Conservation (phyloP, 176 grass and related monocot species). For the Paspalum notatum region DNA sequence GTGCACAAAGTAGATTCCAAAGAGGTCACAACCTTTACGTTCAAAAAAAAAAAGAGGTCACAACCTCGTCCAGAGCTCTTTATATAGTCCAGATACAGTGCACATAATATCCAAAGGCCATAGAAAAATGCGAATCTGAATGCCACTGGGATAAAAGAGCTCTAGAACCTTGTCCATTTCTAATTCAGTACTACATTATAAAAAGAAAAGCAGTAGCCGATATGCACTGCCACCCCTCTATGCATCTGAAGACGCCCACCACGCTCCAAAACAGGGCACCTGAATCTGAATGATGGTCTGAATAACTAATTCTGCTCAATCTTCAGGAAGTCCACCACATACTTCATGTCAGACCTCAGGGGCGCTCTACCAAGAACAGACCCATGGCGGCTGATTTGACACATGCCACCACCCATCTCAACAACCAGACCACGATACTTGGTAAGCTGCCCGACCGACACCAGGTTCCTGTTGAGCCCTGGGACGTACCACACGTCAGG, state of each 20-base stretch:
- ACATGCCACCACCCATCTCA: neutral
- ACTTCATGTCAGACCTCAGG: neutral
- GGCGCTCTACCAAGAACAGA: neutral
- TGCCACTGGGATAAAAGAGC: neutral
- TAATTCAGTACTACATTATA: neutral
- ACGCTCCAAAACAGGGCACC: too few relatives aligned
- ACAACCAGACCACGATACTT: neutral
- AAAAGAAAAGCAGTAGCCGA: neutral
- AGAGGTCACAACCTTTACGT: neutral
- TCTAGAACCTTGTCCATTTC: neutral
- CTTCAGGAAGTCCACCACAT: slow-evolving; percentile 3
- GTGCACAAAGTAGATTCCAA: neutral
- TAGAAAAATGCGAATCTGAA: neutral
- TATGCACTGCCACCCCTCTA: neutral
- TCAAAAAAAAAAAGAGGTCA: too few relatives aligned
- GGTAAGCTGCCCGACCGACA: neutral
- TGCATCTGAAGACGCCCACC: too few relatives aligned
- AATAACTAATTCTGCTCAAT: neutral
- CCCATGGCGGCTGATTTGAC: neutral
- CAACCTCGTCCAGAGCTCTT: neutral
- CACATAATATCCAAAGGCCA: neutral
- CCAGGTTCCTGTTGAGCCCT: neutral
- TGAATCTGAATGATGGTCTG: too few relatives aligned
- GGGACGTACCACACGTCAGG: slow-evolving; percentile 12
- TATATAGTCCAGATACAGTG: neutral